phyloP scores from a whole-genome alignment of 2,329 filamentous ascomycete genomes.

The Colletotrichum zoysiae region DNA sequence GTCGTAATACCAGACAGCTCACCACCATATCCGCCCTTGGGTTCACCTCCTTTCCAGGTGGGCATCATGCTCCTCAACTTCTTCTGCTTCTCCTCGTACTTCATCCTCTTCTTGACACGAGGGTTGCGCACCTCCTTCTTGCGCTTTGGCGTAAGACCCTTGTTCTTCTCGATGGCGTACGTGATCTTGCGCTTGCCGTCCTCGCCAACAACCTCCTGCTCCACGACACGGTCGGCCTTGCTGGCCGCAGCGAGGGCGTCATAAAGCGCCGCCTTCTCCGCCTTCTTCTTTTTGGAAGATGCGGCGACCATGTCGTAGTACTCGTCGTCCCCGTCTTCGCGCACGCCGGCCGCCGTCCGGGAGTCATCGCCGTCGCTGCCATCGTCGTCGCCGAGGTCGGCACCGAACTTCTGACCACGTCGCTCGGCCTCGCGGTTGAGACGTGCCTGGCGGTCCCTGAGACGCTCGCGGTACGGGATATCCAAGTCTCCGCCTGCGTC shows the following conservation, averaged over 20 bases:
- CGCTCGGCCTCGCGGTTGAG: constrained; percentile 91
- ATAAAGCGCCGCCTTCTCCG: constrained; percentile 74
- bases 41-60: constrained; percentile 87
- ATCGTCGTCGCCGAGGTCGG: constrained; percentile 69
- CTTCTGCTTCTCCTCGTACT: constrained; percentile 97
- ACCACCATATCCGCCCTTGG: constrained; percentile 87
- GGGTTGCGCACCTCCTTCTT: constrained; percentile 97
- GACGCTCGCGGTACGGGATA: constrained; percentile 88
- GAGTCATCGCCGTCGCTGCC: constrained; percentile 78
- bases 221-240: constrained; percentile 73
- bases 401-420: constrained; percentile 77
- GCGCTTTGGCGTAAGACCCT: constrained; percentile 88
- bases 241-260: constrained; percentile 71
- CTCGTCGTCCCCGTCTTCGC: constrained; percentile 71
- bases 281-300: constrained; percentile 76
- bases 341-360: constrained; percentile 62
- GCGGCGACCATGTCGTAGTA: constrained; percentile 93
- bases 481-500: constrained; percentile 84
- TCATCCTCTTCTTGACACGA: constrained; percentile 97
- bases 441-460: constrained; percentile 86
- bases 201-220: constrained; percentile 77
- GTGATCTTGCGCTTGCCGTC: constrained; percentile 94
- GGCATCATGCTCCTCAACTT: constrained; percentile 90
- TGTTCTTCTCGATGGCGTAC: constrained; percentile 97
- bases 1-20: constrained; percentile 97